Conservation (phyloP, 495 filamentous ascomycete species). For the Parathielavia hyrcaniae region DNA sequence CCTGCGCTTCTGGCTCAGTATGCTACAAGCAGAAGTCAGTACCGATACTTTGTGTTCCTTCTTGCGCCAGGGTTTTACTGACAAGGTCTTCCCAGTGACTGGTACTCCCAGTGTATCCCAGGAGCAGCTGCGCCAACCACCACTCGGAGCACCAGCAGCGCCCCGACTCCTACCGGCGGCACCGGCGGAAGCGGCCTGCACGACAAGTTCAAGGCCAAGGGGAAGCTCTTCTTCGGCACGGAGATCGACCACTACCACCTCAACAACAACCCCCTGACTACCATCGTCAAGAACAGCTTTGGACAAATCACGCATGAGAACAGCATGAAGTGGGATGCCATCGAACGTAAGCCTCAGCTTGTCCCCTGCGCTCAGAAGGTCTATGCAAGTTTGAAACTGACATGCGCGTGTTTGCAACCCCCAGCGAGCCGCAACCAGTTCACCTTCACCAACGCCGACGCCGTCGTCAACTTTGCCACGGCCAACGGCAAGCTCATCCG, state of each 20-base stretch:
- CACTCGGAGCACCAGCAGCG: background rate
- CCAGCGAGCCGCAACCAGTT: conserved; percentile 41
- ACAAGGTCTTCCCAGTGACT: conserved; percentile 10
- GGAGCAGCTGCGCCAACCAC: background rate
- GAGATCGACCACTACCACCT: conserved; percentile 50
- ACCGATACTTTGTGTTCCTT: too few species aligned
- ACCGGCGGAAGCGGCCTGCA: conserved; percentile 36
- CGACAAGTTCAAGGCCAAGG: conserved; percentile 49
- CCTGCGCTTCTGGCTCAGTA: conserved; percentile 6
- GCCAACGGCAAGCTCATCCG: conserved; percentile 52
- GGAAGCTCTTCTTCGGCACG: conserved; percentile 56
- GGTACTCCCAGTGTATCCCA: conserved; percentile 13
- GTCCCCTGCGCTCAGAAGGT: too few species aligned
- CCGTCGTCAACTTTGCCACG: conserved; percentile 53
- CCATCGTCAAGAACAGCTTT: conserved; percentile 52
- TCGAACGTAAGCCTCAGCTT: conserved; percentile 8
- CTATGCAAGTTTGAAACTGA: too few species aligned
- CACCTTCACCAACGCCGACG: conserved; percentile 46
- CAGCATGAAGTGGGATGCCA: conserved; percentile 55
- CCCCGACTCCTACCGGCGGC: conserved; percentile 8
- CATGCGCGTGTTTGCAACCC: too few species aligned
- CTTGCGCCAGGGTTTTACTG: background rate
- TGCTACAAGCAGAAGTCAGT: conserved; percentile 8
- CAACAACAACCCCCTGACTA: conserved; percentile 44
- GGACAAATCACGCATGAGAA: conserved; percentile 59